Conservation (phyloP, 164 flowering plant genomes). For the Tetrastigma voinierianum region DNA sequence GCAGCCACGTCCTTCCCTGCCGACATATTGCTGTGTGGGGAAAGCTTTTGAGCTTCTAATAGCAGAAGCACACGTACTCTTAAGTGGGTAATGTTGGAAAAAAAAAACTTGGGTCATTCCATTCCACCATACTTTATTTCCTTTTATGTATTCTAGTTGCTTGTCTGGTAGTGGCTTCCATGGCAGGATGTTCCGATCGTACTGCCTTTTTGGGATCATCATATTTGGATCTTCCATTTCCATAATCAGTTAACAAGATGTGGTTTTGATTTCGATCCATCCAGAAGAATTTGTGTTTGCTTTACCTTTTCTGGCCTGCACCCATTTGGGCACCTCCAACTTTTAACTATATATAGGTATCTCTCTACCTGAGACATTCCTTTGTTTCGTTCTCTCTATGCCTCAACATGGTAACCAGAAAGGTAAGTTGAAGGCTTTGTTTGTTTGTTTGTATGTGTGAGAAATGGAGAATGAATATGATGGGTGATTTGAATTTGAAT, state of each 20-base stretch:
- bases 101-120: too few species aligned
- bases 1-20: too few species aligned
- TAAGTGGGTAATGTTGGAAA: too few species aligned
- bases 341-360: too few species aligned
- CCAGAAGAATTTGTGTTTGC: slow-evolving; percentile 13
- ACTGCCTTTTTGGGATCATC: too few species aligned
- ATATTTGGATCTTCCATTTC: not conserved
- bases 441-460: slow-evolving; percentile 1
- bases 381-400: not conserved
- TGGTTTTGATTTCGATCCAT: slow-evolving; percentile 10
- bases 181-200: too few species aligned
- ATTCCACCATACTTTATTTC: not conserved
- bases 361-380: too few species aligned
- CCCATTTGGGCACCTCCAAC: not conserved
- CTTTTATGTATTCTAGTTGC: slow-evolving; percentile 1
- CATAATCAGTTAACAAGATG: slow-evolving; percentile 1
- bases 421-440: slow-evolving; percentile 6
- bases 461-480: not conserved
- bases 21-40: too few species aligned
- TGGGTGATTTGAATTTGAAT: not conserved
- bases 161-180: too few species aligned
- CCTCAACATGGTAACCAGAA: slow-evolving; percentile 16
- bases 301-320: slow-evolving; percentile 10
- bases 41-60: too few species aligned
- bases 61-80: too few species aligned